A percentile compares a stretch with the other conserved stretches of the same genome.
Evolutionary conservation across 495 filamentous ascomycete genomes (phyloP).

Genomic region (Xylaria intraflava): DNA sequence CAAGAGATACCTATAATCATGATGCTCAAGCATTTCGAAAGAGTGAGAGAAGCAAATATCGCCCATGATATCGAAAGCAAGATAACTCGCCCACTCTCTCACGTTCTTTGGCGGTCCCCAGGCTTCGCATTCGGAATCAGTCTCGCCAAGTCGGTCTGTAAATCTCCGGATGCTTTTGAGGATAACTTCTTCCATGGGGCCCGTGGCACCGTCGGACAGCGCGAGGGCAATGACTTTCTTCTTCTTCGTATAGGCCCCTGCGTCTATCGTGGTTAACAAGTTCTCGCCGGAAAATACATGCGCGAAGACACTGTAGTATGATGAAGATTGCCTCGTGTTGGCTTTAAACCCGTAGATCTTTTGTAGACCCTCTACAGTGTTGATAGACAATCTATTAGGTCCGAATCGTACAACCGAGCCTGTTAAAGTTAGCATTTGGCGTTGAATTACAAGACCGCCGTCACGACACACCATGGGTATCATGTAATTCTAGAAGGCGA

Average conservation of each 20-base stretch:
- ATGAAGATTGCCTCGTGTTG: neutral
- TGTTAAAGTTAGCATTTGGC: neutral
- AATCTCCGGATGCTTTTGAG: neutral
- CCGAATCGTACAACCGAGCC: neutral
- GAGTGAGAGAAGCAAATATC: neutral
- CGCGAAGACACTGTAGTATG: neutral
- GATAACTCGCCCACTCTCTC: neutral
- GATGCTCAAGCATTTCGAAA: neutral
- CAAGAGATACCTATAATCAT: neutral
- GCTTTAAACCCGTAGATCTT: neutral
- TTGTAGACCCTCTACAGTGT: neutral
- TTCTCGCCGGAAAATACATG: neutral
- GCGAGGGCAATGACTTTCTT: neutral
- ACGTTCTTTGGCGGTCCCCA: neutral
- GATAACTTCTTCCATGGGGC: neutral
- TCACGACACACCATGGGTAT: neutral
- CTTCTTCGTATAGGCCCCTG: neutral
- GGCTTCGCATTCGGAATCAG: neutral
- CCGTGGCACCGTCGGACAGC: neutral
- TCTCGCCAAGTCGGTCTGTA: neutral
- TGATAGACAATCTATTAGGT: neutral
- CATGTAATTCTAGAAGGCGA: neutral
- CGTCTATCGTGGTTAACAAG: neutral
- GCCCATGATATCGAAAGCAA: too few relatives aligned
- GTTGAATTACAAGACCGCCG: neutral